Conservation (phyloP, 495 filamentous ascomycete species). For the Penicillium canescens region DNA sequence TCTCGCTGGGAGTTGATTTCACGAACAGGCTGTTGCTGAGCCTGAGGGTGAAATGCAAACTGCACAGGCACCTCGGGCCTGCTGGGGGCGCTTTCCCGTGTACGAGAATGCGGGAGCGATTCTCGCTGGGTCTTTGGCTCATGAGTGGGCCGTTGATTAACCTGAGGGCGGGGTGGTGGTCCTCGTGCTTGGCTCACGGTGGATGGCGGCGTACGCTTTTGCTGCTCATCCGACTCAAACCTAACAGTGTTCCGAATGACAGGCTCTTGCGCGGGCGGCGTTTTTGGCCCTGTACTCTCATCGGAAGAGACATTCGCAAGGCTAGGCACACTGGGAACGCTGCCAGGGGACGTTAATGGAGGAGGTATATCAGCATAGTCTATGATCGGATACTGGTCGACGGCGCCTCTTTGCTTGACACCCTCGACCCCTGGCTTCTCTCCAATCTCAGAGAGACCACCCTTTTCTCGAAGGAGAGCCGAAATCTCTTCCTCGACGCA, state of each 20-base stretch:
- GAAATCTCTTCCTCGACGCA: slow-evolving; percentile 45
- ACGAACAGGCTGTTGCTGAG: neutral
- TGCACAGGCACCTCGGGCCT: neutral
- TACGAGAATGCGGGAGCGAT: slow-evolving; percentile 3
- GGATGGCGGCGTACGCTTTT: slow-evolving; percentile 2
- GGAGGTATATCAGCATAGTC: slow-evolving; percentile 26
- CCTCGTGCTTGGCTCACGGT: slow-evolving; percentile 14
- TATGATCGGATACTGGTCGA: slow-evolving; percentile 50
- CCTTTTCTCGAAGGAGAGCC: slow-evolving; percentile 43
- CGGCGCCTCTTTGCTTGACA: slow-evolving; percentile 37
- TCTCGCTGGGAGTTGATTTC: neutral
- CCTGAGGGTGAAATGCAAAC: neutral
- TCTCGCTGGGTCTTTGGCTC: neutral
- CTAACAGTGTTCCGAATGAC: slow-evolving; percentile 11
- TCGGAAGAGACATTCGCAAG: slow-evolving; percentile 35
- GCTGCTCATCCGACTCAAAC: neutral
- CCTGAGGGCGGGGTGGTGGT: slow-evolving; percentile 4
- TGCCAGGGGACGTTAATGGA: slow-evolving; percentile 15
- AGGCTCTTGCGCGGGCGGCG: slow-evolving; percentile 32
- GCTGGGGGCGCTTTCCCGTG: neutral
- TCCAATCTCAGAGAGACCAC: slow-evolving; percentile 32
- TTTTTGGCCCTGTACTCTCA: slow-evolving; percentile 35
- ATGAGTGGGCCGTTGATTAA: neutral
- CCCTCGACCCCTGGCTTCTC: slow-evolving; percentile 41
- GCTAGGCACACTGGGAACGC: slow-evolving; percentile 11